Evolutionary conservation across 257 asterid species (phyloP).

Genomic region (Nyctanthes arbortristis): DNA sequence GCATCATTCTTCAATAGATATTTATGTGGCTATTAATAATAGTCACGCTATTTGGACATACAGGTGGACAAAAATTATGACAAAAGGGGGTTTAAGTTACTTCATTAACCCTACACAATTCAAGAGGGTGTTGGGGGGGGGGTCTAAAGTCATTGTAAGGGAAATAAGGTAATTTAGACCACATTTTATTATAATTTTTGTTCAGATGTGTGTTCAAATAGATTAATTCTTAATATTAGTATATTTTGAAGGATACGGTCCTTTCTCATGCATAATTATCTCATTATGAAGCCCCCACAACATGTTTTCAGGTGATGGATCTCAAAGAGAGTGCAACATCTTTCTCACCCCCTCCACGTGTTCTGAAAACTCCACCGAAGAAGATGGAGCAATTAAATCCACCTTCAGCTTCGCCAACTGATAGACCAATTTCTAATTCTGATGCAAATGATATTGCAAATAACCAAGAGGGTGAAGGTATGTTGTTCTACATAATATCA

Average conservation of each 20-base stretch:
- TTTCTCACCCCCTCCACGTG: constrained; percentile 58
- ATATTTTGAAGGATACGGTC: background rate
- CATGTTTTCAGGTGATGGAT: constrained; percentile 71
- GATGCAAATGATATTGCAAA: constrained; percentile 55
- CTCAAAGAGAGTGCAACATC: constrained; percentile 62
- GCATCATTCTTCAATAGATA: too few relatives aligned
- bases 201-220: too few relatives aligned
- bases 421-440: constrained; percentile 42
- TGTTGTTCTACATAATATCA: constrained; percentile 12
- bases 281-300: background rate
- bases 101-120: too few relatives aligned
- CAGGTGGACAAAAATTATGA: too few relatives aligned
- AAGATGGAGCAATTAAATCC: constrained; percentile 49
- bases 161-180: too few relatives aligned
- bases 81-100: too few relatives aligned
- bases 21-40: too few relatives aligned
- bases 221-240: too few relatives aligned
- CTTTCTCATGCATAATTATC: background rate
- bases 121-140: too few relatives aligned
- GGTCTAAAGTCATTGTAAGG: too few relatives aligned
- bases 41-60: too few relatives aligned
- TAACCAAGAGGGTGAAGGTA: constrained; percentile 83
- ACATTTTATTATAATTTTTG: too few relatives aligned
- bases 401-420: constrained; percentile 34
- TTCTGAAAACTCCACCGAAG: constrained; percentile 50